Base-by-base conservation (phyloP, 768 basidiomycete species). In the Russula olivacea region DNA sequence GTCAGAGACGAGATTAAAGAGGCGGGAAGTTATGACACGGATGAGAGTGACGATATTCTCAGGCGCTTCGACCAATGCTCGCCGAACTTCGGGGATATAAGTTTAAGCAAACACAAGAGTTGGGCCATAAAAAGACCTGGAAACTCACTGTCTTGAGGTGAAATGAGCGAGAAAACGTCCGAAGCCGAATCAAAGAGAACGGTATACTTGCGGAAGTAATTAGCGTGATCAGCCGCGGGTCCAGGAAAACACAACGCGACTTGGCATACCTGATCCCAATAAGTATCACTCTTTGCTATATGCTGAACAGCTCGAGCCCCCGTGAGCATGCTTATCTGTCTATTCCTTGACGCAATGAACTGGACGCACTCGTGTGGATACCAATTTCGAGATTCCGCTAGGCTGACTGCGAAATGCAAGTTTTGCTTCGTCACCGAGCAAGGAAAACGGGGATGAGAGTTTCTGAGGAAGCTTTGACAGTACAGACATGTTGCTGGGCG, bases 21-120 rank as follows among this genome's bases (percentile, higher is more conserved):
- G 79, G 28, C 86, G 83, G 17, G 80, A 76, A 41, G 85, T 79
- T 53, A 91, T 79, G 61, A 86, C 86, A 48, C 81, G 80, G 69
- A 95, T 82, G 58, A 97, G 84, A 14, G 89, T 92, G 19, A 86
- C 83, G 59, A 97, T 78, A 71, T 97, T 97, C 74, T 90, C 87
- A 1, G 93, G 94, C 17, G 91, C 88, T 49, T 89, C 86, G 34
- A 83, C 74, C 19, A 96, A 81, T 19, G 91, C 88, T 65, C 88
- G 86, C 40, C 91, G 86, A 68, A 97, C 93, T 95, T 65, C 12
- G 48, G 70, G 66, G 9, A 25, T n/a, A 34, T 53, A 3, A 34
- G 36, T 52, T 1, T 23, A 4, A 32, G 32, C 32, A 34, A 32
- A 23, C 57, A 30, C 55, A 25, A 57, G 38, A 21, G 61, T 3